Evolutionary conservation across 352 stramenopile species (phyloP), one percentile per base, ranked within the genome.

Genomic region (Phytophthora cryptogea): DNA sequence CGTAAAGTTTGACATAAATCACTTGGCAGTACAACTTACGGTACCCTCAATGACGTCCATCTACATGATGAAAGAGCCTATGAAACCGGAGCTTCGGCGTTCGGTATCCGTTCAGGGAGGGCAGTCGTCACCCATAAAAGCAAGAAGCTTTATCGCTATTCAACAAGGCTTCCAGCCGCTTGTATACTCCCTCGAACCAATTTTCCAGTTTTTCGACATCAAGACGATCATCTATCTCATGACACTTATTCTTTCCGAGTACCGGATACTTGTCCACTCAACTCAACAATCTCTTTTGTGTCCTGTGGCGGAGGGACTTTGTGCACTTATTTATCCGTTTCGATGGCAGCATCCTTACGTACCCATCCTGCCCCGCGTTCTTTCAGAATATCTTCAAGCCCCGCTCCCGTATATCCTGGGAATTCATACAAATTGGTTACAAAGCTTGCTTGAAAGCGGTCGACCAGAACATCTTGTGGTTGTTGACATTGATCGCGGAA

Each of bases 311-410:
- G 86, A 95, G 63, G 79, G 77, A 0, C 51, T 95, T 5, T 94
- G 84, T 28, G 71, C 84, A 4, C 78, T 95, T 17, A 82, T 94
- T 43, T 94, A 94, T 66, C 86, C 86, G 4, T 94, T 95, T 59
- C 79, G 78, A 39, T 95, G 86, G 84, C 84, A 93, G 47, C 86
- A 95, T 53, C 86, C 84, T 13, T 95, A 94, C 48, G 79, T 95
- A 5, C 84, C 86, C 4, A 90, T 94, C 44, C 60, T 95, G 9
- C 86, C 86, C 7, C 82, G 76, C 16, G 80, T 94, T 10, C 63
- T 95, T 8, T 90, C 81, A 2, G 86, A 95, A 66, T 95, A 95
- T 54, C 57, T 95, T 1, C 86, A 95, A 49, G 86, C 86, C 2
- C 86, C 84, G 6, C 66, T 95, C 8, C 86, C 86, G 0, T 95